A percentile compares a stretch with the other conserved stretches of the same genome.
Conservation (phyloP, 352 stramenopile species). For the Globisporangium canariense region DNA sequence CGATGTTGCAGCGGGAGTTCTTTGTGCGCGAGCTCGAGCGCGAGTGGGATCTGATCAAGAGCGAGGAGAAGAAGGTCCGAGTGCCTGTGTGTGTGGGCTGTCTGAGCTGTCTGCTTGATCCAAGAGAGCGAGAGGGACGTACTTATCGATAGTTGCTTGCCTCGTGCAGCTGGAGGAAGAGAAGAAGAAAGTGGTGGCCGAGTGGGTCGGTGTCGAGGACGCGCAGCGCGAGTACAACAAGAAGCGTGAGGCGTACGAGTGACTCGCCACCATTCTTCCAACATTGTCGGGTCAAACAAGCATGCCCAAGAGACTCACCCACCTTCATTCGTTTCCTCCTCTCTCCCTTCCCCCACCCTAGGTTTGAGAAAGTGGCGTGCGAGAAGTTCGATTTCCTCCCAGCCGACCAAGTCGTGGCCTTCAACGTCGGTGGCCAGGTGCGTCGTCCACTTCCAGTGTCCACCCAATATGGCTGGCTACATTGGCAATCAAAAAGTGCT, state of each 20-base stretch:
- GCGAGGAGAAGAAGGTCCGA: constrained; percentile 56
- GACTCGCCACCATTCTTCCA: neutral
- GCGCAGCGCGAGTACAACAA: constrained; percentile 57
- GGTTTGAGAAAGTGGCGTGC: constrained; percentile 55
- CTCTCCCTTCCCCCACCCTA: constrained; percentile 12
- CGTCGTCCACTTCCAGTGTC: neutral
- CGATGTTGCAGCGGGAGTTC: constrained; percentile 48
- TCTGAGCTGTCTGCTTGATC: neutral
- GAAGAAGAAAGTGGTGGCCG: constrained; percentile 70
- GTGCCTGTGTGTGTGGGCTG: neutral
- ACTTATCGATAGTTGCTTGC: too few species aligned
- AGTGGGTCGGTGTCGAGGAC: constrained; percentile 69
- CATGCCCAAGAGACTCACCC: neutral
- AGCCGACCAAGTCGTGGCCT: constrained; percentile 45
- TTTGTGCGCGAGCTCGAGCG: constrained; percentile 56
- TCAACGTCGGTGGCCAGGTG: constrained; percentile 71
- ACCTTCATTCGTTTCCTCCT: neutral
- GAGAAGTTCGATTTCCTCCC: constrained; percentile 60
- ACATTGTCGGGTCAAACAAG: neutral
- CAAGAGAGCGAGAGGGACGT: too few species aligned
- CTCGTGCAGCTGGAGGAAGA: constrained; percentile 51
- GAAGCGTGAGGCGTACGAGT: constrained; percentile 51
- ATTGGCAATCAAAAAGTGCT: neutral
- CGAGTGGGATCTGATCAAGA: constrained; percentile 54
- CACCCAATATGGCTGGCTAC: neutral